Evolutionary conservation across 179 eudicot species (phyloP), one percentile per base, ranked within the genome.

Genomic region (Beta lomatogona): DNA sequence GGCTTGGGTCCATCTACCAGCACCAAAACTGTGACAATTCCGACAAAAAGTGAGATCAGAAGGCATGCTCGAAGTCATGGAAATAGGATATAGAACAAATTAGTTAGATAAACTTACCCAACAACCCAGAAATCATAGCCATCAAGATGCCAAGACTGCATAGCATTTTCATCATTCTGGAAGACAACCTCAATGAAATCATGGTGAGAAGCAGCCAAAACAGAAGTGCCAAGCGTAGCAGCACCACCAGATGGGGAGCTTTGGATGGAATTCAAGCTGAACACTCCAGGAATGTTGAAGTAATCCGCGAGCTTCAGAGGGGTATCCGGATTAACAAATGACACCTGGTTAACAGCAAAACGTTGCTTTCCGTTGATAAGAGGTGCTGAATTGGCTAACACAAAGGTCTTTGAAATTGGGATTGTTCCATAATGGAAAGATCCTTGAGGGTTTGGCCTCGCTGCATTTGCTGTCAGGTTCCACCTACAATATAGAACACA

Each of bases 91-190:
- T 6, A 48, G 52, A 82, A 28, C 52, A 48, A 6, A 5, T 6
- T 9, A 48, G 8, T 45, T 25, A 8, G 21, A 45, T 22, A 22
- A 59, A 82, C 91, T 75, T 86, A 95, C 98, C 97, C 97, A 75
- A 93, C 95, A 77, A 89, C 94, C 98, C 98, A 96, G 84, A 94
- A 94, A 86, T 93, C 98, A 85, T 94, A 96, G 46, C 99, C 99
- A 79, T 96, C 98, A 77, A 94, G 93, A 90, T 96, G 99, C 98
- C 97, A 94, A 44, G 97, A 88, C 61, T 93, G 97, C 86, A 92
- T 64, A n/a, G 79, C 44, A 22, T 83, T 81, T 86, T 93, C 98
- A 19, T 87, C 86, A 70, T 95, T 94, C 73, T 92, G 97, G 87
- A 94, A 96, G 52, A 94, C 88, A 46, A 91, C 75, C 83, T 96